These are phyloP conservation scores for Fusarium dlaminii DNA, from an alignment of 2,329 filamentous ascomycete species.

Conservation along the genomic window DNA sequence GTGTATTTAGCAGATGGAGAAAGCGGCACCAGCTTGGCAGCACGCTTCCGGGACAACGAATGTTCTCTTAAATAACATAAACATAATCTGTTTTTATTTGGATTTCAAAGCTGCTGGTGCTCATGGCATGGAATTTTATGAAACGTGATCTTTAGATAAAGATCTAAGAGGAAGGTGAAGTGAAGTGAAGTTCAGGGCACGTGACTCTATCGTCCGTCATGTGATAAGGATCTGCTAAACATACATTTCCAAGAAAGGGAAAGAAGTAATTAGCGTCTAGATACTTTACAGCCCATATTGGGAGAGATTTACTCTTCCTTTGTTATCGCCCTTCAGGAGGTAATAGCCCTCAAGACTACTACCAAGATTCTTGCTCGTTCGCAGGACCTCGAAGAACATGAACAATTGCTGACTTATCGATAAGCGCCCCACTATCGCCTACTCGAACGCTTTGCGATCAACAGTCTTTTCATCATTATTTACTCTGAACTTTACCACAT, in stretches of 20 bases:
- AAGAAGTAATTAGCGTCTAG: not conserved
- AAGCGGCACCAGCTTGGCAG: not conserved
- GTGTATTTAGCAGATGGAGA: not conserved
- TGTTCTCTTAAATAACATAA: not conserved
- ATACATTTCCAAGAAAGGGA: not conserved
- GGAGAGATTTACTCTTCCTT: not conserved
- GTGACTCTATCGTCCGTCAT: not conserved
- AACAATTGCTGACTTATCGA: conserved; percentile 39
- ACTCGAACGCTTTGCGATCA: conserved; percentile 37
- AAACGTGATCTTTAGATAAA: not conserved
- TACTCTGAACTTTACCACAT: conserved; percentile 7
- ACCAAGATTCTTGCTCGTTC: not conserved
- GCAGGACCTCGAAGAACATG: not conserved
- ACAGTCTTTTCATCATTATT: conserved; percentile 33
- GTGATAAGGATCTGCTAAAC: not conserved
- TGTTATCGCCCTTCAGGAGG: not conserved
- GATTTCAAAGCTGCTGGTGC: not conserved
- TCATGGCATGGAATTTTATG: not conserved
- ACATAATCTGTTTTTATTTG: not conserved
- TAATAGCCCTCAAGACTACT: not conserved
- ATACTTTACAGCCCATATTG: not conserved
- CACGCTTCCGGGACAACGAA: not conserved
- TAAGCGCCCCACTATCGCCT: conserved; percentile 42
- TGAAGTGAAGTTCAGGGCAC: conserved; percentile 8
- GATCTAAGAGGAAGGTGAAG: not conserved